Percentiles rank a stretch among this genome's conserved stretches.
These are phyloP conservation scores for Hemileccinum impolitum DNA, from an alignment of 768 basidiomycete genomes.

Conservation along the genomic window DNA sequence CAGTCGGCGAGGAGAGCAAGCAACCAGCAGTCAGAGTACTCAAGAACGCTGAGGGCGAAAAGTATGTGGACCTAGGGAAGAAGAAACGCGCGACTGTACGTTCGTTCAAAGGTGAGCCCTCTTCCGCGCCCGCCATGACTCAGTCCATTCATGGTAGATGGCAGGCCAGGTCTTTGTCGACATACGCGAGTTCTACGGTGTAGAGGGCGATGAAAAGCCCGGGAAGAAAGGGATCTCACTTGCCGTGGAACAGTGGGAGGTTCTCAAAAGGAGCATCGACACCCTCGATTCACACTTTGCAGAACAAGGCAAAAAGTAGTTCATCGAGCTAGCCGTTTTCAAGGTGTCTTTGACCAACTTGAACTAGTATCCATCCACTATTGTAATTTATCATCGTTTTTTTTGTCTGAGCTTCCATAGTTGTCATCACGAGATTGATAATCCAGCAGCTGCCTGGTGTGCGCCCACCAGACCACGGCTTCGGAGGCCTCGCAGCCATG, in stretches of 20 bases:
- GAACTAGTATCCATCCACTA: constrained; percentile 4
- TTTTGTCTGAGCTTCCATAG: background rate
- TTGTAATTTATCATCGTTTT: background rate
- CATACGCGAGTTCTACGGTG: constrained; percentile 71
- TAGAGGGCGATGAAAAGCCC: constrained; percentile 62
- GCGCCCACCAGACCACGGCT: constrained; percentile 62
- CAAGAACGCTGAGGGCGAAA: constrained; percentile 32
- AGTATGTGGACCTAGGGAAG: constrained; percentile 66
- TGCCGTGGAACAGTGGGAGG: constrained; percentile 63
- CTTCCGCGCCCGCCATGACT: background rate
- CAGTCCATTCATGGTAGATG: constrained; percentile 29
- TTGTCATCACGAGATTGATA: constrained; percentile 32
- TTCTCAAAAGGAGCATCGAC: constrained; percentile 41
- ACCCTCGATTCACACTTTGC: constrained; percentile 54
- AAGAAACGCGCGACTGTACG: constrained; percentile 63
- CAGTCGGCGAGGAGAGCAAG: constrained; percentile 1
- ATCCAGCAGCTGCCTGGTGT: constrained; percentile 67
- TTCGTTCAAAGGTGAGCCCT: constrained; percentile 40
- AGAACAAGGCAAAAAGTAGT: constrained; percentile 21
- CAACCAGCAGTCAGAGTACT: constrained; percentile 5
- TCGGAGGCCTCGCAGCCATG: constrained; percentile 66
- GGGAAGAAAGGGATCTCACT: constrained; percentile 82
- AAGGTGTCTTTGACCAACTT: too few species aligned
- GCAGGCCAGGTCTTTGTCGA: constrained; percentile 55
- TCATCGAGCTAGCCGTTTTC: background rate